Evolutionary conservation across 2,329 filamentous ascomycete species (phyloP), one percentile per base, ranked within the genome.

Genomic region (Aureobasidium sp.): DNA sequence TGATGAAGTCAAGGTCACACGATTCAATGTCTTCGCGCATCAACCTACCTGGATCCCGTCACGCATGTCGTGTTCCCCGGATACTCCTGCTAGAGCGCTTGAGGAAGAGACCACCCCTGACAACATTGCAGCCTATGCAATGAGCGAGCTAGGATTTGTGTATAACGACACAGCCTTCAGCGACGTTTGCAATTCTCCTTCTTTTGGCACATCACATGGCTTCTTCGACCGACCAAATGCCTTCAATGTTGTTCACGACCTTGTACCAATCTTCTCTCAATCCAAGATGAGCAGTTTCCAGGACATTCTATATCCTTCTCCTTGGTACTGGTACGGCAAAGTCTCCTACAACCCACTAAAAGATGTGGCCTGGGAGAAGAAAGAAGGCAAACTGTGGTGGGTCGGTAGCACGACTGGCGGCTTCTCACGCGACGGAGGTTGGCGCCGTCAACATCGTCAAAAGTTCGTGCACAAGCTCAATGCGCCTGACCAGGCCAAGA

Each of bases 141-240:
- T 87, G 36, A 80, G 86, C 55, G 87, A 91, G 27, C 80, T 97
- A 11, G 91, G 91, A 3, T 96, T 97, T 71, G 79, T 97, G 58
- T 89, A 88, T 75, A 97, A 99, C 74, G 81, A 83, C 34, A 95
- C 91, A 0, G 92, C 92, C 45, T 91, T 93, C 78, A 88, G 90
- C 5, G 91, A 99, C 72, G 87, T 97, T 59, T 99, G 94, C 77
- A 83, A 90, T 63, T 89, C 88, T 0, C 94, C 94, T 0, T 95
- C 90, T 0, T 82, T 97, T 27, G 81, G 84, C 48, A 81, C 84
- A 16, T 87, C 85, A 0, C 91, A 89, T 72, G 94, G 94, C 62
- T 97, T 99, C 76, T 97, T 99, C 70, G 91, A 96, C 68, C 83
- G 91, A 0, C 92, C 94, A 1, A 97, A 97, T 70, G 88, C 90